Percentiles rank a stretch among this genome's conserved stretches.
Evolutionary conservation across 495 filamentous ascomycete genomes (phyloP).

Genomic region (Penicillium coprophilum): DNA sequence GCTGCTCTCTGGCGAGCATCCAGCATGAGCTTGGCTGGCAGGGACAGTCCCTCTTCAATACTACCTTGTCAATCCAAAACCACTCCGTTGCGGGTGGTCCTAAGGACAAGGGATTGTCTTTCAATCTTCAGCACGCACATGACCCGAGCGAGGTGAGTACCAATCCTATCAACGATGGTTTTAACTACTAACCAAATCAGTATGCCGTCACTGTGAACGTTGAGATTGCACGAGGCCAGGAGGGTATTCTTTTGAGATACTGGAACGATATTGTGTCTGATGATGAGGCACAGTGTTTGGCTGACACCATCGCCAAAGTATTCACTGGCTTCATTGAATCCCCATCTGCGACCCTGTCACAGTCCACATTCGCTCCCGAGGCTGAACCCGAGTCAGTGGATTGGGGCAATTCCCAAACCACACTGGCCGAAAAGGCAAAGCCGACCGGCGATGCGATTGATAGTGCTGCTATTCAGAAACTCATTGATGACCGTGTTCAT

Average conservation of each 20-base stretch:
- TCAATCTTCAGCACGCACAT: slow-evolving; percentile 41
- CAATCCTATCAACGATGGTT: not conserved
- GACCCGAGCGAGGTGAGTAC: slow-evolving; percentile 49
- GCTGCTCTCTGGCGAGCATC: slow-evolving; percentile 53
- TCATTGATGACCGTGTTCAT: slow-evolving; percentile 46
- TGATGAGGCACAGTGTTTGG: slow-evolving; percentile 34
- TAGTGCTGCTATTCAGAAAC: slow-evolving; percentile 31
- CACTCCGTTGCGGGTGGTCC: slow-evolving; percentile 33
- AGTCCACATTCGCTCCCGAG: slow-evolving; percentile 20
- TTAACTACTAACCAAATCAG: slow-evolving; percentile 23
- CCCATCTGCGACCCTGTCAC: slow-evolving; percentile 23
- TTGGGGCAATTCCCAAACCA: slow-evolving; percentile 18
- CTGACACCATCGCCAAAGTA: slow-evolving; percentile 35
- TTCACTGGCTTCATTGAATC: slow-evolving; percentile 39
- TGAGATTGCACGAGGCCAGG: slow-evolving; percentile 40
- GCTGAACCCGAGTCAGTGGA: slow-evolving; percentile 3
- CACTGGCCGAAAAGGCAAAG: slow-evolving; percentile 17
- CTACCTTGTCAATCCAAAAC: slow-evolving; percentile 56
- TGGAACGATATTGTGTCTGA: slow-evolving; percentile 49
- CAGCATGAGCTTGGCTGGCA: slow-evolving; percentile 55
- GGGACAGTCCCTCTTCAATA: slow-evolving; percentile 56
- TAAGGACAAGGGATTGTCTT: slow-evolving; percentile 39
- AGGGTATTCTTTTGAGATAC: slow-evolving; percentile 50
- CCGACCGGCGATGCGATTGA: slow-evolving; percentile 20
- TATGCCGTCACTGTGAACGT: slow-evolving; percentile 52